These are phyloP conservation scores for Takakia lepidozioides DNA, from an alignment of 225 moss, liverwort and hornwort species.

Conservation along the genomic window DNA sequence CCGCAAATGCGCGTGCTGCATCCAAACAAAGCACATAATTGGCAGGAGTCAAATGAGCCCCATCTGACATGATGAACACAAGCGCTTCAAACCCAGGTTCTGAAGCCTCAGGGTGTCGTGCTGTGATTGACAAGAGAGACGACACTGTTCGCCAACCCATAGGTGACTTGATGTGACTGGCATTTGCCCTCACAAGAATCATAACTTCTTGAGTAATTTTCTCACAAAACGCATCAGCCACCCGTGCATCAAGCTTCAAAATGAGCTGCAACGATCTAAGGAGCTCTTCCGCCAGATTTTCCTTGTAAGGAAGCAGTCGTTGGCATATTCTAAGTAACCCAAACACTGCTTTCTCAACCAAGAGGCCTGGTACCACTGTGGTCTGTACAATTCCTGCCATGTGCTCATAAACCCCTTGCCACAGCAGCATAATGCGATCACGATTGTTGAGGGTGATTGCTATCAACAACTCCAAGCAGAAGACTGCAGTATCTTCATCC, in stretches of 20 bases:
- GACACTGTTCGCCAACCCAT: slow-evolving; percentile 99
- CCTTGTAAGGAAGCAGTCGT: slow-evolving; percentile 92
- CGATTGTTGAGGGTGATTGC: slow-evolving; percentile 95
- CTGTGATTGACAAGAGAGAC: slow-evolving; percentile 86
- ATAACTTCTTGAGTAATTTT: slow-evolving; percentile 96
- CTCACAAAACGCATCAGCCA: slow-evolving; percentile 98
- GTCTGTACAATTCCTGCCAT: slow-evolving; percentile 98
- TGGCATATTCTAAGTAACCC: slow-evolving; percentile 94
- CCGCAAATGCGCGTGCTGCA: slow-evolving; percentile 96
- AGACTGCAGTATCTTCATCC: slow-evolving; percentile 97
- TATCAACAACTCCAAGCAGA: slow-evolving; percentile 90
- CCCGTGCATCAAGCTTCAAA: slow-evolving; percentile 96
- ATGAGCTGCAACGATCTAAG: slow-evolving; percentile 91
- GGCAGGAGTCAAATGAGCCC: slow-evolving; percentile 84
- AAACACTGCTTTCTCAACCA: slow-evolving; percentile 98
- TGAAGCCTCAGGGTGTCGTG: slow-evolving; percentile 92
- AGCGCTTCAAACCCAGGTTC: slow-evolving; percentile 99
- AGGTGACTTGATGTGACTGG: slow-evolving; percentile 90
- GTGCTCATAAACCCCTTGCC: slow-evolving; percentile 99
- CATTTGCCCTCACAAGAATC: slow-evolving; percentile 94
- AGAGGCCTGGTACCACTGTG: slow-evolving; percentile 67
- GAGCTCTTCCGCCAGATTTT: slow-evolving; percentile 95
- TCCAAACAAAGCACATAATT: slow-evolving; percentile 97
- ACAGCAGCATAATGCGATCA: slow-evolving; percentile 97
- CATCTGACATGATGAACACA: slow-evolving; percentile 91